Evolutionary conservation across 345 rosid species (phyloP), one percentile per base, ranked within the genome.

Genomic region (Laguncularia racemosa): DNA sequence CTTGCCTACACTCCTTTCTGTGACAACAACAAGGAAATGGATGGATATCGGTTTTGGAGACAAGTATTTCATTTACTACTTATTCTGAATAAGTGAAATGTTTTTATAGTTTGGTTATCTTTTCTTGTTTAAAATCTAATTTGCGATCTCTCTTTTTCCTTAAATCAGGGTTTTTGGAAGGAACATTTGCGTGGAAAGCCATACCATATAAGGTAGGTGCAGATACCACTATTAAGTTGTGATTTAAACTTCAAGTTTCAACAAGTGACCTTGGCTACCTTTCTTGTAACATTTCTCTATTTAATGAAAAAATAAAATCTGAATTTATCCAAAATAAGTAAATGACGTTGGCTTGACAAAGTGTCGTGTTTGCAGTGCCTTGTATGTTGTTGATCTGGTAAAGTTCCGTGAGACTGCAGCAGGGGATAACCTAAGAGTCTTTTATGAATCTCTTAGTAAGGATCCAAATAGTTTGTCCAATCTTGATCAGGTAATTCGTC

Each of bases 1-100:
- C 95, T 87, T 52, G 99, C 99, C 16, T 93, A 93, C 71, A 93
- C 99, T 65, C 97, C 97, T 26, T 93, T 93, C 43, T 93, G 99
- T 64, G 97, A 93, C 72, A 93, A 89, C 74, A 93, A 93, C 78
- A 93, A 56, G 73, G 99, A 89, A 52, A 89, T 93, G 99, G 97
- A 93, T 76, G 99, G 99, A 48, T 93, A 83, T 64, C 88, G 95
- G 60, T 93, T 93, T 75, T 93, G 99, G 97, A 82, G 95, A 73
- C 97, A 95, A 73, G 99, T 93, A 70, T 52, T 48, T 44, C 46
- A 14, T 3, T 21, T 28, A 43, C 3, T 16, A 66, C 26, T 46
- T 48, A 33, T 33, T 33, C 40, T 33, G 40, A 33, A 6, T 33
- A 9, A 33, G 11, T 33, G 40, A 33, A 33, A 33, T 33, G 40